A percentile compares a stretch with the other conserved stretches of the same genome.
These are phyloP conservation scores for Penicillium pulvis DNA, from an alignment of 495 filamentous ascomycete species.

Conservation along the genomic window DNA sequence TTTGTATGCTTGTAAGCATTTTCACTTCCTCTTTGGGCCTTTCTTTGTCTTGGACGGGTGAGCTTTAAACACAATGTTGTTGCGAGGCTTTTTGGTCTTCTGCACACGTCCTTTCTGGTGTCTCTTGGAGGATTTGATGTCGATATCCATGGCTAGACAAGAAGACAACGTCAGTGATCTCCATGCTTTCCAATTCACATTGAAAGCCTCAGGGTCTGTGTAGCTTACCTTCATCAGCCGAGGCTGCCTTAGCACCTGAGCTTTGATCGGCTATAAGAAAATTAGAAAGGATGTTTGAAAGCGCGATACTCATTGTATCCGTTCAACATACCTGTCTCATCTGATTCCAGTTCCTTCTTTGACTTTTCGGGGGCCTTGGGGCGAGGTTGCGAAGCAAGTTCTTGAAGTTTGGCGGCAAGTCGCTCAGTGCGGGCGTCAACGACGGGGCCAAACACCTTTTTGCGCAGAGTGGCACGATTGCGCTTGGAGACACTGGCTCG, in stretches of 20 bases:
- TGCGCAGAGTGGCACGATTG: constrained; percentile 75
- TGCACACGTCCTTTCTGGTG: constrained; percentile 37
- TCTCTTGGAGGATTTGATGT: constrained; percentile 27
- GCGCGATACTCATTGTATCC: neutral
- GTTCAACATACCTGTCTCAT: constrained; percentile 34
- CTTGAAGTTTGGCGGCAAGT: constrained; percentile 76
- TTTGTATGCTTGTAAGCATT: too few relatives aligned
- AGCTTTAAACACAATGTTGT: constrained; percentile 46
- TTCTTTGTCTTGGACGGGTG: constrained; percentile 33
- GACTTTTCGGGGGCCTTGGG: constrained; percentile 28
- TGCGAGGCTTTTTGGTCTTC: constrained; percentile 45
- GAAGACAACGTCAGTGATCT: neutral
- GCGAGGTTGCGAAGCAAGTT: constrained; percentile 68
- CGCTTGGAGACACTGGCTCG: constrained; percentile 73
- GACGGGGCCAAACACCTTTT: constrained; percentile 75
- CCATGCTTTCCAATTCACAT: neutral
- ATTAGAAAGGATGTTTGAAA: neutral
- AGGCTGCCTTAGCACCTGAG: constrained; percentile 19
- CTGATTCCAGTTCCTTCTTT: constrained; percentile 20
- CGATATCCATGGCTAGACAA: constrained; percentile 44
- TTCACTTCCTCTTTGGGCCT: constrained; percentile 36
- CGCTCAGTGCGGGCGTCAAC: constrained; percentile 74
- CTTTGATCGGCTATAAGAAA: constrained; percentile 20
- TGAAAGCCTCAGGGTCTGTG: neutral
- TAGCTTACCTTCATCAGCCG: constrained; percentile 29